Evolutionary conservation across 2,329 filamentous ascomycete species (phyloP).

Genomic region (Dactylellina drechsleri): DNA sequence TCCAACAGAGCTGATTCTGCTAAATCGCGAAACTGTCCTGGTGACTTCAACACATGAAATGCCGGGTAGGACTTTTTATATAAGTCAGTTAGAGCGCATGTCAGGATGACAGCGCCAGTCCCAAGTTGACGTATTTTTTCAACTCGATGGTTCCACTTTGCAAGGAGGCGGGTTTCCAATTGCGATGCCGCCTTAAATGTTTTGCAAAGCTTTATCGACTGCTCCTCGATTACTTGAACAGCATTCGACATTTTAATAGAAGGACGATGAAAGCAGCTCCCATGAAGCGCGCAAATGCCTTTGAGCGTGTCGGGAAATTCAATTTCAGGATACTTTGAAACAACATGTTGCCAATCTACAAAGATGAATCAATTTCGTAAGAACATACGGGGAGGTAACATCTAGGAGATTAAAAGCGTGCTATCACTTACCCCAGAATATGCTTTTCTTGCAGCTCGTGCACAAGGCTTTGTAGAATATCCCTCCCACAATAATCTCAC

Average conservation of each 20-base stretch:
- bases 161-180: slow-evolving; percentile 19
- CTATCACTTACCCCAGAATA: slow-evolving; percentile 30
- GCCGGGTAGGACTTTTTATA: slow-evolving; percentile 12
- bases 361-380: neutral
- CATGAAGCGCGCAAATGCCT: slow-evolving; percentile 18
- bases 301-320: slow-evolving; percentile 27
- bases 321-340: slow-evolving; percentile 32
- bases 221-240: slow-evolving; percentile 20
- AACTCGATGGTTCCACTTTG: slow-evolving; percentile 18
- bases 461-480: slow-evolving; percentile 38
- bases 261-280: slow-evolving; percentile 1
- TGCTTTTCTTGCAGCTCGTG: slow-evolving; percentile 3
- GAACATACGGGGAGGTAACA: neutral
- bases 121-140: slow-evolving; percentile 17
- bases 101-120: slow-evolving; percentile 2
- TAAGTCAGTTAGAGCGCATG: neutral
- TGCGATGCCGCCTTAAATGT: slow-evolving; percentile 5
- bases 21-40: slow-evolving; percentile 11
- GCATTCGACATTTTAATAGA: slow-evolving; percentile 21
- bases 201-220: neutral
- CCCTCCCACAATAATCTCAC: slow-evolving; percentile 16
- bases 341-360: slow-evolving; percentile 28
- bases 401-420: neutral
- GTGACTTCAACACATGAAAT: slow-evolving; percentile 35
- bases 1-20: slow-evolving; percentile 15